Evolutionary conservation across 257 asterid species (phyloP), one percentile per base, ranked within the genome.

Genomic region (Solanum clarkiae): DNA sequence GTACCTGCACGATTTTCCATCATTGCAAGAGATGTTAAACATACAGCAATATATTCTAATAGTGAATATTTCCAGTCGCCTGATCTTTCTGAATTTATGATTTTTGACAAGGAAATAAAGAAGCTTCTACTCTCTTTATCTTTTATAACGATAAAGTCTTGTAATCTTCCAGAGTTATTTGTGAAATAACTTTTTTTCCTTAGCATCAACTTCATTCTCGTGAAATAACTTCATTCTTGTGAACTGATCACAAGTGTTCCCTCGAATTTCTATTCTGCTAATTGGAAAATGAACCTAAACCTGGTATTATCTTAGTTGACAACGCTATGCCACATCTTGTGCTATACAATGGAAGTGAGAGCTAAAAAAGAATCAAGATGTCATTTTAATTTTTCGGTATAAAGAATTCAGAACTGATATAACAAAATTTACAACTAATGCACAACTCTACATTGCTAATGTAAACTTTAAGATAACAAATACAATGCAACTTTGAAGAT

Each of bases 1-100:
- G 91, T 97, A 87, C 99, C 99, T 96, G 93, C 86, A 69, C 77
- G 84, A 74, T 81, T 79, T 89, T n/a, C 65, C 65, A 17, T 62
- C 85, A 82, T 49, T 59, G 44, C 40, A 86, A 62, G 66, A 42
- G 74, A 83, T 53, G 83, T 40, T 24, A 85, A 54, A 80, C 16
- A 74, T 75, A 77, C 18, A 84, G 56, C 7, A 83, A 83, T 24
- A 66, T 54, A 71, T 56, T 75, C 59, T 51, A 69, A n/a, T 18
- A 18, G 86, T 24, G 45, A 84, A 74, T 6, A 83, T 65, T 54
- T 47, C 63, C 45, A 1, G 47, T n/a, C n/a, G n/a, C 60, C 59
- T 59, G 54, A 42, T 56, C 84, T 32, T 53, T 80, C 59, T 17
- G 1, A 10, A 10, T 70, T 80, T 55, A 80, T 42, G n/a, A 42